These are phyloP conservation scores for Huntiella omanensis DNA, from an alignment of 2,329 filamentous ascomycete genomes.

Conservation along the genomic window DNA sequence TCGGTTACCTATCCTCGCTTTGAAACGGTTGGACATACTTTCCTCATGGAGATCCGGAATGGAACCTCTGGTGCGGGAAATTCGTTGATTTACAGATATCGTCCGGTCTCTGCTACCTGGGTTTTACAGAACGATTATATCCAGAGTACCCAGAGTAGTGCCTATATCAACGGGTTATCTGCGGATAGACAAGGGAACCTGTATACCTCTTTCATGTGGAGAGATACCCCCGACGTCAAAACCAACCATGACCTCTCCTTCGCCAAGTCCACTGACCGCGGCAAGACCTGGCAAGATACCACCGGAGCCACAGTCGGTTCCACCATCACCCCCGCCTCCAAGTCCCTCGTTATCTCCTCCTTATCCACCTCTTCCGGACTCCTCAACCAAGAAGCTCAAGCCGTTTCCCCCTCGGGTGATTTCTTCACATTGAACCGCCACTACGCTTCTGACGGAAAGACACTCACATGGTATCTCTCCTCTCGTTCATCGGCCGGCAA, in stretches of 20 bases:
- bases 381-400: conserved; percentile 14
- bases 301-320: conserved; percentile 7
- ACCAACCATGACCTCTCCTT: conserved; percentile 14
- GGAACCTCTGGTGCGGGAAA: conserved; percentile 13
- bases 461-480: conserved; percentile 10
- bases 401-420: conserved; percentile 9
- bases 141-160: conserved; percentile 12
- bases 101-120: conserved; percentile 9
- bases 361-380: conserved; percentile 13
- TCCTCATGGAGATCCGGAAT: conserved; percentile 13
- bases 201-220: conserved; percentile 13
- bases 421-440: conserved; percentile 13
- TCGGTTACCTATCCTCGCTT: conserved; percentile 14
- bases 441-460: conserved; percentile 5
- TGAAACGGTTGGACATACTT: conserved; percentile 11
- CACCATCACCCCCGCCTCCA: neutral
- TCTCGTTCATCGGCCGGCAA: conserved; percentile 2
- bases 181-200: conserved; percentile 6
- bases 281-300: conserved; percentile 12
- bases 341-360: conserved; percentile 6
- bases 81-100: conserved; percentile 13
- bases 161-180: conserved; percentile 13
- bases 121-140: conserved; percentile 12
- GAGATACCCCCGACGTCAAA: conserved; percentile 13
- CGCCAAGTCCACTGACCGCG: conserved; percentile 12